These are phyloP conservation scores for Funneliformis mosseae DNA, from an alignment of 192 early-diverging fungal genomes.

Conservation along the genomic window DNA sequence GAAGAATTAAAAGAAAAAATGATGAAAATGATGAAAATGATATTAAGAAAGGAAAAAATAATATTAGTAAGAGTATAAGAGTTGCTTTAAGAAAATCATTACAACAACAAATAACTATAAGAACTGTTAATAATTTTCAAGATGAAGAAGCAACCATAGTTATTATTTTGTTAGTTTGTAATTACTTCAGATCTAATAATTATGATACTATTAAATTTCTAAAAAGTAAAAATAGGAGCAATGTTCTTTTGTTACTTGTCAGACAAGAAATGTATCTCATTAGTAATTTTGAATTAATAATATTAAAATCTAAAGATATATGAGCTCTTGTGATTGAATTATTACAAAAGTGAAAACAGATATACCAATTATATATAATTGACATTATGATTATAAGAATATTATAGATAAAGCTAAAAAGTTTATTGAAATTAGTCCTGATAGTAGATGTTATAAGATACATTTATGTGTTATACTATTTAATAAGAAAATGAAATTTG, in stretches of 20 bases:
- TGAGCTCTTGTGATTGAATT: constrained; percentile 50
- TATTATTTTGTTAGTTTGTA: constrained; percentile 47
- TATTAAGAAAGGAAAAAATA: neutral
- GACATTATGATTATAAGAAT: constrained; percentile 45
- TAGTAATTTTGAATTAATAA: constrained; percentile 42
- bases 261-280: constrained; percentile 64
- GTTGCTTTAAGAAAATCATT: neutral
- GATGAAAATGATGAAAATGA: neutral
- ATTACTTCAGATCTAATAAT: constrained; percentile 21
- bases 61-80: too few relatives aligned
- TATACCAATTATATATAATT: constrained; percentile 50
- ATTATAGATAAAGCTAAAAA: constrained; percentile 32
- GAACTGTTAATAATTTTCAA: constrained; percentile 53
- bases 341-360: constrained; percentile 36
- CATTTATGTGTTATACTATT: too few relatives aligned
- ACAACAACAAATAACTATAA: constrained; percentile 36
- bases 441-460: too few relatives aligned
- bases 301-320: constrained; percentile 26
- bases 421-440: constrained; percentile 45
- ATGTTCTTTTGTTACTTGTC: constrained; percentile 58
- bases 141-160: too few relatives aligned
- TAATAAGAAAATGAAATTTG: too few relatives aligned
- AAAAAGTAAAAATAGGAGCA: constrained; percentile 56
- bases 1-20: constrained; percentile 28
- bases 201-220: constrained; percentile 52